A percentile compares a stretch with the other conserved stretches of the same genome.
Conservation (phyloP, 2,329 filamentous ascomycete genomes). For the Aureobasidium leucospermi region DNA sequence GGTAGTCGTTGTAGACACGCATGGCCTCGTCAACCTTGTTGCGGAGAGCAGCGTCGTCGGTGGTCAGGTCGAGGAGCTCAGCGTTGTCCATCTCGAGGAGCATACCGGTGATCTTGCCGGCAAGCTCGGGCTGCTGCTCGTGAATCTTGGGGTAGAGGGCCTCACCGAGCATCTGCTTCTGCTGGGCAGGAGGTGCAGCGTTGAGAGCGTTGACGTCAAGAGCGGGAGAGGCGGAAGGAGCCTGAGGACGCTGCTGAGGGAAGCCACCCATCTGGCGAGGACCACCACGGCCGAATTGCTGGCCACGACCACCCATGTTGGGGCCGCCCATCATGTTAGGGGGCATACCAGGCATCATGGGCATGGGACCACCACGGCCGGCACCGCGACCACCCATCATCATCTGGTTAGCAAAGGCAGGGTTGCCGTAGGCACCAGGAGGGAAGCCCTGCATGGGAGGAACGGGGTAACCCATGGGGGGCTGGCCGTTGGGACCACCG, state of each 20-base stretch:
- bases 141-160: conserved; percentile 98
- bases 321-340: conserved; percentile 54
- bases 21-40: conserved; percentile 97
- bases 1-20: conserved; percentile 95
- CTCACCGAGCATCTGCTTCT: conserved; percentile 98
- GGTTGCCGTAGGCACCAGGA: conserved; percentile 69
- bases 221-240: conserved; percentile 26
- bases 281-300: conserved; percentile 29
- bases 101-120: conserved; percentile 99
- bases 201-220: conserved; percentile 47
- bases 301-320: conserved; percentile 30
- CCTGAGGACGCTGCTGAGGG: conserved; percentile 32
- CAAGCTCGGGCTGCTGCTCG: conserved; percentile 85
- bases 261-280: conserved; percentile 26
- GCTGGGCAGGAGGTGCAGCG: conserved; percentile 59
- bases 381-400: conserved; percentile 58
- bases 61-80: conserved; percentile 90
- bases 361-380: conserved; percentile 60
- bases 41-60: conserved; percentile 81
- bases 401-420: conserved; percentile 48
- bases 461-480: conserved; percentile 77
- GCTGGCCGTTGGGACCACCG: conserved; percentile 68
- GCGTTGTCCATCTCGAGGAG: conserved; percentile 97
- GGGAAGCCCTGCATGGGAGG: conserved; percentile 64
- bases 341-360: conserved; percentile 56